Evolutionary conservation across 2,329 filamentous ascomycete genomes (phyloP).

Genomic region (Xylaria polymorpha): DNA sequence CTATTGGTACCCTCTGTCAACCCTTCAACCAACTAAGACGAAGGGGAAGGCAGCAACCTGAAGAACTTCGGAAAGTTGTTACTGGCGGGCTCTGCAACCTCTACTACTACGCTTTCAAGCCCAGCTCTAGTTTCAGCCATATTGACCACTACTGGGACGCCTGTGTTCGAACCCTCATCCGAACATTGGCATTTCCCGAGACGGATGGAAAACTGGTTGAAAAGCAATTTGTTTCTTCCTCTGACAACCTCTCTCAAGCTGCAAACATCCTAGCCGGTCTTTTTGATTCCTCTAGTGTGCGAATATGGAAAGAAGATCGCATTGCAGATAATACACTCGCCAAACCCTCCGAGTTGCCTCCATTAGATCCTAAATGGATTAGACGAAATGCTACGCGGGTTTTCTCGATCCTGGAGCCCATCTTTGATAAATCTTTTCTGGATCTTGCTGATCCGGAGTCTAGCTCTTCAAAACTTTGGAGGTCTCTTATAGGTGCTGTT

Average conservation of each 20-base stretch:
- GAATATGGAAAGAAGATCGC: constrained; percentile 80
- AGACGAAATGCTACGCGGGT: constrained; percentile 76
- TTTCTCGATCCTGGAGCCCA: constrained; percentile 69
- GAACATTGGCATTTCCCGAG: constrained; percentile 61
- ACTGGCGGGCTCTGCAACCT: constrained; percentile 82
- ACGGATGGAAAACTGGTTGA: constrained; percentile 47
- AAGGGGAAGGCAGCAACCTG: constrained; percentile 68
- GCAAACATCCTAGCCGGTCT: constrained; percentile 79
- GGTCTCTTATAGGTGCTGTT: constrained; percentile 69
- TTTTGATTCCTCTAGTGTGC: constrained; percentile 67
- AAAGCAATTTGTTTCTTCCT: constrained; percentile 52
- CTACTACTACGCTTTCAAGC: constrained; percentile 84
- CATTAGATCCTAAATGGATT: constrained; percentile 88
- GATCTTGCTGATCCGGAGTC: constrained; percentile 72
- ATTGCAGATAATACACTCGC: constrained; percentile 70
- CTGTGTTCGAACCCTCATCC: constrained; percentile 74
- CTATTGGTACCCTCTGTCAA: constrained; percentile 67
- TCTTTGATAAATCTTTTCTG: constrained; percentile 70
- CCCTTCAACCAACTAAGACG: constrained; percentile 79
- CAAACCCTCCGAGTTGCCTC: constrained; percentile 80
- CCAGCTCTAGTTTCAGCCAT: constrained; percentile 71
- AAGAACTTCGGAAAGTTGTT: constrained; percentile 67
- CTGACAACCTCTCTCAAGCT: constrained; percentile 66
- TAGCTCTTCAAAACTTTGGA: constrained; percentile 66
- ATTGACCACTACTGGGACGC: constrained; percentile 83